Evolutionary conservation across 2,329 filamentous ascomycete species (phyloP).

Genomic region (Hymenoscyphus fructigenus): DNA sequence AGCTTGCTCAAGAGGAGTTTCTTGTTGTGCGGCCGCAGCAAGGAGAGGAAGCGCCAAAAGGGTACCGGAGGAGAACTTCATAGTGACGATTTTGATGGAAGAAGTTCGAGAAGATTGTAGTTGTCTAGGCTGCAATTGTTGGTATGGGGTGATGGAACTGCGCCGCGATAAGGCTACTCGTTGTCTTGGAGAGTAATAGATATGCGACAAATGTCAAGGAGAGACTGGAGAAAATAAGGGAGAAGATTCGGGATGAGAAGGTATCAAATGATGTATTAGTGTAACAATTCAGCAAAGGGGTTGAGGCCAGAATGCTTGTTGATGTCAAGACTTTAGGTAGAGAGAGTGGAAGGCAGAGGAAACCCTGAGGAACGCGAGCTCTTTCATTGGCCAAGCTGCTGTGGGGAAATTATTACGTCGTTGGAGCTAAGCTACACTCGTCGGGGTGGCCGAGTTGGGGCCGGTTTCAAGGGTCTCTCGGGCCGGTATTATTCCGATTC

Average conservation of each 20-base stretch:
- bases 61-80: conserved; percentile 57
- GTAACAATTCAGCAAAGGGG: conserved; percentile 4
- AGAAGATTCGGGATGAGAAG: conserved; percentile 20
- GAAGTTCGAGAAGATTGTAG: conserved; percentile 10
- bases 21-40: conserved; percentile 51
- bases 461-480: background rate
- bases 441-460: background rate
- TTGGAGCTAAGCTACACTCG: background rate
- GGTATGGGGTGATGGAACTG: background rate
- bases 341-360: background rate
- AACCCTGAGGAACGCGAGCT: background rate
- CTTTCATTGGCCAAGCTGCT: background rate
- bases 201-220: conserved; percentile 23
- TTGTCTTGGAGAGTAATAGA: background rate
- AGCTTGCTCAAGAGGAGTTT: conserved; percentile 54
- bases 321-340: background rate
- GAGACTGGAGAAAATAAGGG: conserved; percentile 13
- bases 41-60: conserved; percentile 57
- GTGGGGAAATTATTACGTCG: background rate
- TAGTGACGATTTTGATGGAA: conserved; percentile 34
- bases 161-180: conserved; percentile 23
- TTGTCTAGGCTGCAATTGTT: conserved; percentile 17
- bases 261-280: conserved; percentile 19
- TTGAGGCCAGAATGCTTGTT: conserved; percentile 17
- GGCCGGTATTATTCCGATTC: background rate